Conservation (phyloP, 495 filamentous ascomycete species). For the Coniosporium apollinis region DNA sequence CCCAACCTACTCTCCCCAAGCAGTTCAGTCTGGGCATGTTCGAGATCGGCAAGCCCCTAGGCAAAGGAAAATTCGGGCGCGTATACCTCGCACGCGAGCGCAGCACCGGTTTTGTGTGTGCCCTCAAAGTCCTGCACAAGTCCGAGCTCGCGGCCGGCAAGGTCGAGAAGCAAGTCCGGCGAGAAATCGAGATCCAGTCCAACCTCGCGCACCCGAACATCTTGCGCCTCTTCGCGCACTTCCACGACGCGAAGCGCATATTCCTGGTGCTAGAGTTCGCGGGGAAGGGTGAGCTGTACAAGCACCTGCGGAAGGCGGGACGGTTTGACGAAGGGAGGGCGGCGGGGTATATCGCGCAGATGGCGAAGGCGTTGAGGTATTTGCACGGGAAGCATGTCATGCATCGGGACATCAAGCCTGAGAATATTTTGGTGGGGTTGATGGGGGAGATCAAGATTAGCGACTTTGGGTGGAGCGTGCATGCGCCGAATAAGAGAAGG, state of each 20-base stretch:
- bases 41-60: slow-evolving; percentile 88
- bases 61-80: slow-evolving; percentile 94
- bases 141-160: slow-evolving; percentile 79
- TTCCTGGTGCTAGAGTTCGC: slow-evolving; percentile 95
- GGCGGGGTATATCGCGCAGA: slow-evolving; percentile 94
- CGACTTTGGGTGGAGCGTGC: slow-evolving; percentile 97
- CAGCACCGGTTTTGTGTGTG: slow-evolving; percentile 80
- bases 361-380: slow-evolving; percentile 84
- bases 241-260: slow-evolving; percentile 91
- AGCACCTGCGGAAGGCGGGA: slow-evolving; percentile 76
- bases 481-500: slow-evolving; percentile 85
- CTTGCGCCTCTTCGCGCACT: slow-evolving; percentile 83
- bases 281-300: slow-evolving; percentile 90
- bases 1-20: slow-evolving; percentile 44
- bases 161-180: slow-evolving; percentile 91
- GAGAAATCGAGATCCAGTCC: slow-evolving; percentile 95
- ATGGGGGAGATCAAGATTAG: slow-evolving; percentile 98
- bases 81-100: slow-evolving; percentile 92
- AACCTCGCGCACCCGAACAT: slow-evolving; percentile 95
- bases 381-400: slow-evolving; percentile 97
- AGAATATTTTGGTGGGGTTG: slow-evolving; percentile 94
- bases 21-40: slow-evolving; percentile 96
- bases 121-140: slow-evolving; percentile 92
- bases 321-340: slow-evolving; percentile 93
- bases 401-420: slow-evolving; percentile 96